These are phyloP conservation scores for Sporothrix globosa DNA, from an alignment of 2,329 filamentous ascomycete species.

Conservation along the genomic window DNA sequence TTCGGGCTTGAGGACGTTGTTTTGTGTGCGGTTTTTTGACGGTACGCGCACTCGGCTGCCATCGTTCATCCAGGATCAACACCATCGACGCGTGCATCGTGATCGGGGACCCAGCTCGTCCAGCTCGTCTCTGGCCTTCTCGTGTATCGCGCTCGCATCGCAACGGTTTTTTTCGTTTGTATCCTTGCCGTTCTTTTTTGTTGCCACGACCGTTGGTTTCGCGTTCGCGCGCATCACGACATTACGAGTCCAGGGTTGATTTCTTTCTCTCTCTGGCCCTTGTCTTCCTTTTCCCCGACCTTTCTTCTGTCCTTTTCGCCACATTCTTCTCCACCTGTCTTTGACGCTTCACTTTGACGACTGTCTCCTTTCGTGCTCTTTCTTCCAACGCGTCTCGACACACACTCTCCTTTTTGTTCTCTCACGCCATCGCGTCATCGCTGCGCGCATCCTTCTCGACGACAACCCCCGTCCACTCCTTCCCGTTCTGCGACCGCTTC, in stretches of 20 bases:
- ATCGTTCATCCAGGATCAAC: slow-evolving; percentile 9
- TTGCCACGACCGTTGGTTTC: slow-evolving; percentile 17
- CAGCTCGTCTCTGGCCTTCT: background rate
- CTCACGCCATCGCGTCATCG: background rate
- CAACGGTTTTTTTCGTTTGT: background rate
- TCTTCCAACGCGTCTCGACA: slow-evolving; percentile 14
- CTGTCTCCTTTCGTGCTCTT: background rate
- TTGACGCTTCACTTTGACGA: slow-evolving; percentile 13
- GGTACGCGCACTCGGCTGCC: slow-evolving; percentile 4
- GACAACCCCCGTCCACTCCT: background rate
- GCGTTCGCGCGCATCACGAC: slow-evolving; percentile 17
- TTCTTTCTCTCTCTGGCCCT: slow-evolving; percentile 1
- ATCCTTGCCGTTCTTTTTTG: slow-evolving; percentile 2
- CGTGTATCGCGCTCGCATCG: slow-evolving; percentile 6
- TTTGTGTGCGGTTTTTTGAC: slow-evolving; percentile 10
- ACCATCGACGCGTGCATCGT: slow-evolving; percentile 19
- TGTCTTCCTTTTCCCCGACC: background rate
- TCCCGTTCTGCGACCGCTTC: slow-evolving; percentile 5
- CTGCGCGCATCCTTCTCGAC: slow-evolving; percentile 4
- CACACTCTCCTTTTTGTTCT: background rate
- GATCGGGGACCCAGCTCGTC: slow-evolving; percentile 4
- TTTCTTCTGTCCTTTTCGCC: slow-evolving; percentile 8
- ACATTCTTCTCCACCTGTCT: background rate
- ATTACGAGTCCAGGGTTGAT: slow-evolving; percentile 19
- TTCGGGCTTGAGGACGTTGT: slow-evolving; percentile 2